A percentile compares a stretch with the other conserved stretches of the same genome.
Evolutionary conservation across 805 yeast species (phyloP).

Genomic region (Nakazawaea wyomingensis): DNA sequence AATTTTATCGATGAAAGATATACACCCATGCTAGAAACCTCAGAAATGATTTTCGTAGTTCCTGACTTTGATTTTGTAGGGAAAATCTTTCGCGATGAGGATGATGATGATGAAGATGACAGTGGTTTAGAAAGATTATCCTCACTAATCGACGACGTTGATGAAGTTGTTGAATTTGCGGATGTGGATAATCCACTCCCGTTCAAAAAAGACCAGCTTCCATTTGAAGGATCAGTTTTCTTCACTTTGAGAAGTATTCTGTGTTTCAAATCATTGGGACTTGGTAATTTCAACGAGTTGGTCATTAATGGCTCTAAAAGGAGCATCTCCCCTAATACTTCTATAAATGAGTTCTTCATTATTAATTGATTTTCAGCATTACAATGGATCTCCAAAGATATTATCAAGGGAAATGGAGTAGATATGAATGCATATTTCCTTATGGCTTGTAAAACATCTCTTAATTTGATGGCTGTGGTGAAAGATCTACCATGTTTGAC

Average conservation of each 20-base stretch:
- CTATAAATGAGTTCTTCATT: slow-evolving; percentile 47
- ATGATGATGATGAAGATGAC: no score
- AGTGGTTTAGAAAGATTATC: slow-evolving; percentile 16
- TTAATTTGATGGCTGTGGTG: slow-evolving; percentile 66
- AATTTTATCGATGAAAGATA: slow-evolving; percentile 74
- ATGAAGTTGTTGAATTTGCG: slow-evolving; percentile 24
- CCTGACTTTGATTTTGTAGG: neutral
- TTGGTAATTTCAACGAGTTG: slow-evolving; percentile 42
- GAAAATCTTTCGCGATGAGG: slow-evolving; percentile 2
- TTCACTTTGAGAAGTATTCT: slow-evolving; percentile 77
- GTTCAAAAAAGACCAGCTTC: slow-evolving; percentile 3
- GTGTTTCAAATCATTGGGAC: slow-evolving; percentile 69
- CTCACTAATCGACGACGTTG: slow-evolving; percentile 28
- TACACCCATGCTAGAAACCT: slow-evolving; percentile 58
- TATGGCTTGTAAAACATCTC: slow-evolving; percentile 66
- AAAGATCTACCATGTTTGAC: slow-evolving; percentile 89
- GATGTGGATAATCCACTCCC: slow-evolving; percentile 12
- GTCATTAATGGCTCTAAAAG: slow-evolving; percentile 34
- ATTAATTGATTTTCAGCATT: slow-evolving; percentile 58
- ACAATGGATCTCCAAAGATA: slow-evolving; percentile 86
- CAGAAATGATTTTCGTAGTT: slow-evolving; percentile 28
- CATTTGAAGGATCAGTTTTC: slow-evolving; percentile 32
- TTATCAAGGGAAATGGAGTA: slow-evolving; percentile 77
- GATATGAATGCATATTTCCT: slow-evolving; percentile 85
- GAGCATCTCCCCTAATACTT: slow-evolving; percentile 55